phyloP scores from a whole-genome alignment of 345 rosid genomes.

The Noccaea bulbosa region DNA sequence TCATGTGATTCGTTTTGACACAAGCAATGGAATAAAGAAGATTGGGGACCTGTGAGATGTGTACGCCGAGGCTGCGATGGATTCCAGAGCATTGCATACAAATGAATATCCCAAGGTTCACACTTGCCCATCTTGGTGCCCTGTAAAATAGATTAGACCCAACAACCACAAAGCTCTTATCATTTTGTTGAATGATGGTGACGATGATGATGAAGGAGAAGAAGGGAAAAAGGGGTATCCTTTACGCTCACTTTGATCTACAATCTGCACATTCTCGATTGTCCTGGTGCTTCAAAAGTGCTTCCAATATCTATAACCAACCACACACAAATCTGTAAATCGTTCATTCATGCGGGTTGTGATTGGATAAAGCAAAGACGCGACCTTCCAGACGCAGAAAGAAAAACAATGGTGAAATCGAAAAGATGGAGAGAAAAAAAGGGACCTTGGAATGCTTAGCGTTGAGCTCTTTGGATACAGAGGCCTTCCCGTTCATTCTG shows the following conservation, averaged over 20 bases:
- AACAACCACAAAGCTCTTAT: constrained; percentile 25
- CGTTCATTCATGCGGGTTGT: background rate
- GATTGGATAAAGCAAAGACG: background rate
- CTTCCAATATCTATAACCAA: constrained; percentile 71
- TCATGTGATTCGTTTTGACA: background rate
- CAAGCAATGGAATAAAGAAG: background rate
- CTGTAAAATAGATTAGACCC: constrained; percentile 49
- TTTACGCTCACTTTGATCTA: constrained; percentile 71
- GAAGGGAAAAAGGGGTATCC: background rate
- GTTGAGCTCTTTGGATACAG: constrained; percentile 76
- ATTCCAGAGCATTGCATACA: constrained; percentile 97
- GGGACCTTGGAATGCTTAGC: constrained; percentile 75
- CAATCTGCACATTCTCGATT: constrained; percentile 98
- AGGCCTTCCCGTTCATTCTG: constrained; percentile 72
- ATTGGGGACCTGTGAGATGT: constrained; percentile 77
- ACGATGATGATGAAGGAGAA: background rate
- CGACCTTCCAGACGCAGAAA: background rate
- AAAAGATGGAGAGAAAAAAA: background rate
- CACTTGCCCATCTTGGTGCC: constrained; percentile 97
- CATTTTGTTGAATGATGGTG: constrained; percentile 7
- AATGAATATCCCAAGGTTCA: constrained; percentile 94
- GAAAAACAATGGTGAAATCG: constrained; percentile 4
- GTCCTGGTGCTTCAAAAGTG: constrained; percentile 79
- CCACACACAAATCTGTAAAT: constrained; percentile 16
- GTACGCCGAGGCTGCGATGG: constrained; percentile 95